These are phyloP conservation scores for Gliomastix tumulicola DNA, from an alignment of 2,329 filamentous ascomycete genomes.

Conservation along the genomic window DNA sequence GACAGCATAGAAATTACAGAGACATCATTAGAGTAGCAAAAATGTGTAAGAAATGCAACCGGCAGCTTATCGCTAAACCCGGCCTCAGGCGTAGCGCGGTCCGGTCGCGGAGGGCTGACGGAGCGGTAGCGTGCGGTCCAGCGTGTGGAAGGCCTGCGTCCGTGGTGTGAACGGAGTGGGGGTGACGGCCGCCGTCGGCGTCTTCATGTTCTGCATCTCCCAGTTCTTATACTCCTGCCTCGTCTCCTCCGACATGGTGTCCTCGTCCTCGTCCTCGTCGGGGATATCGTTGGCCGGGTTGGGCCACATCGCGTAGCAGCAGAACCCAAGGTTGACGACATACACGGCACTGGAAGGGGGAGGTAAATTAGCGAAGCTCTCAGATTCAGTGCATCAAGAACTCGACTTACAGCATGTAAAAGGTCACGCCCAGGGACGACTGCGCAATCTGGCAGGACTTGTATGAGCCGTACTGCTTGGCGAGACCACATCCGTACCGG, in stretches of 20 bases:
- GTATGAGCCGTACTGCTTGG: constrained; percentile 43
- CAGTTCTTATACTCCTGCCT: constrained; percentile 27
- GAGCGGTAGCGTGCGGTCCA: too few species aligned
- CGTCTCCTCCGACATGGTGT: constrained; percentile 1
- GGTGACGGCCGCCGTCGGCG: constrained; percentile 17
- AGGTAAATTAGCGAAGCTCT: constrained; percentile 1
- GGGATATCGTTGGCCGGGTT: constrained; percentile 44
- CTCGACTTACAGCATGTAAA: constrained; percentile 61
- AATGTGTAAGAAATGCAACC: too few species aligned
- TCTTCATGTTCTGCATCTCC: constrained; percentile 50
- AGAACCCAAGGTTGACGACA: constrained; percentile 49
- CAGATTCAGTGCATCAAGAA: too few species aligned
- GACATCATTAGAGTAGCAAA: too few species aligned
- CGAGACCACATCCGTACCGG: constrained; percentile 58
- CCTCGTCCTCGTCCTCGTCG: constrained; percentile 27
- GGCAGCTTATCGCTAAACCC: too few species aligned
- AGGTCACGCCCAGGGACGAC: constrained; percentile 54
- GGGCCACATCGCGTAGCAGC: constrained; percentile 50
- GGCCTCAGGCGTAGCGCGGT: too few species aligned
- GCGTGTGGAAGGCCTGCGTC: constrained; percentile 59
- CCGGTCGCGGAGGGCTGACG: too few species aligned
- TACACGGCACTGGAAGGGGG: constrained; percentile 52
- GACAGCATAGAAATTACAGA: too few species aligned
- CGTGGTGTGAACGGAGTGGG: constrained; percentile 53
- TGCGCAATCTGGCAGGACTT: constrained; percentile 63